Percentiles rank a stretch among this genome's conserved stretches.
phyloP scores from a whole-genome alignment of 1,284 basidiomycete species.

The Rhodotorula sp. region DNA sequence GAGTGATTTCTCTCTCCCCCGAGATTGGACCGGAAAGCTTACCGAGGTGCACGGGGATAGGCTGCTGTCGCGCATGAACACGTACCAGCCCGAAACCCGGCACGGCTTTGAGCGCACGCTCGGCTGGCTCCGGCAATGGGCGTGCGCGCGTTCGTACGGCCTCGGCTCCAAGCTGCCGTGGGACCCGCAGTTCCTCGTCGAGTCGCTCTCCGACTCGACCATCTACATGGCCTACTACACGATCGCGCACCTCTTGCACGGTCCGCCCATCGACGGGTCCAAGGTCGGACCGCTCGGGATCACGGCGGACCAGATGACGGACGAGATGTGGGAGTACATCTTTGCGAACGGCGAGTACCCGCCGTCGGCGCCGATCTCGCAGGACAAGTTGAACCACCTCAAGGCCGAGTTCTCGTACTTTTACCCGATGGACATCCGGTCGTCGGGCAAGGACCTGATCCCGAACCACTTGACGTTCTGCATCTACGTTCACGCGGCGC shows the following conservation, averaged over 20 bases:
- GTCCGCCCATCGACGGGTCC: slow-evolving; percentile 73
- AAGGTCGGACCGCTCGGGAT: slow-evolving; percentile 80
- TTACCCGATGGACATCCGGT: slow-evolving; percentile 97
- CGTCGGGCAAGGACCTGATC: slow-evolving; percentile 98
- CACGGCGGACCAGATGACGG: slow-evolving; percentile 87
- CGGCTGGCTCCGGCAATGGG: slow-evolving; percentile 98
- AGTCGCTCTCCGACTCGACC: slow-evolving; percentile 94
- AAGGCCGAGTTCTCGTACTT: slow-evolving; percentile 92
- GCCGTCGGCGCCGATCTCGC: slow-evolving; percentile 59
- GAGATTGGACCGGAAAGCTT: background rate
- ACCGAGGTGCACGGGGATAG: slow-evolving; percentile 51
- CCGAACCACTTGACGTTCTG: slow-evolving; percentile 95
- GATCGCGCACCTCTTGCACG: slow-evolving; percentile 81
- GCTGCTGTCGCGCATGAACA: slow-evolving; percentile 80
- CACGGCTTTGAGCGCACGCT: slow-evolving; percentile 89
- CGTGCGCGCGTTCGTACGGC: slow-evolving; percentile 94
- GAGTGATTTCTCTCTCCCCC: slow-evolving; percentile 44
- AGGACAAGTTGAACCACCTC: slow-evolving; percentile 76
- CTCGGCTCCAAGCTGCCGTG: slow-evolving; percentile 94
- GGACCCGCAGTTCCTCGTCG: slow-evolving; percentile 95
- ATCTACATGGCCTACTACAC: slow-evolving; percentile 99
- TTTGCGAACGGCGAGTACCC: slow-evolving; percentile 78
- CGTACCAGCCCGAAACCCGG: slow-evolving; percentile 82
- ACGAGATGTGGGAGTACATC: slow-evolving; percentile 96
- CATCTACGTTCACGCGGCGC: slow-evolving; percentile 88